phyloP scores from a whole-genome alignment of 2,329 filamentous ascomycete genomes.

The Monascus ruber region DNA sequence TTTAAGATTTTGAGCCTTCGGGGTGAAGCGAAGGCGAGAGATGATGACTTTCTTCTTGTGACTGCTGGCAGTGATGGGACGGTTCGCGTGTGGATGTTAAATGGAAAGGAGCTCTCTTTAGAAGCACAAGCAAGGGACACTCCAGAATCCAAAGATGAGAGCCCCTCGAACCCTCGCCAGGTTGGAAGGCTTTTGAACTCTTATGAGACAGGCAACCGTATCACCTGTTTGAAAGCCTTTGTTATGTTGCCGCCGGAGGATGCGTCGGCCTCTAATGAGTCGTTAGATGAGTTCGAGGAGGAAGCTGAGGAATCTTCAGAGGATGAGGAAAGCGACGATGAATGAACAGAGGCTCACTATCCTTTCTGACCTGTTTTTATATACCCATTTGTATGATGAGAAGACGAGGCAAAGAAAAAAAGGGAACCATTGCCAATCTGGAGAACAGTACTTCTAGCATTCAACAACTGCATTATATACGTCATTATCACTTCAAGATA shows the following conservation, averaged over 20 bases:
- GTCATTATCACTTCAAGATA: no score
- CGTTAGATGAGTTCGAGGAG: conserved; percentile 40
- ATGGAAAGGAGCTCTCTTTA: conserved; percentile 16
- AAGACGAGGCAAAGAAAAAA: no score
- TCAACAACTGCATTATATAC: no score
- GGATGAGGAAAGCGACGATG: conserved; percentile 15
- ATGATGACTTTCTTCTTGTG: conserved; percentile 46
- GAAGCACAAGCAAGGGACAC: conserved; percentile 7
- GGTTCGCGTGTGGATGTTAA: conserved; percentile 64
- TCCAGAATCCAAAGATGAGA: conserved; percentile 9
- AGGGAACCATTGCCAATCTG: no score
- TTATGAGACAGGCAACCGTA: conserved; percentile 76
- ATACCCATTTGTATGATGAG: conserved; percentile 10
- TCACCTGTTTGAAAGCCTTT: conserved; percentile 81
- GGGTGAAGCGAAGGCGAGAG: conserved; percentile 20
- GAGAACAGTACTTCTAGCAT: no score
- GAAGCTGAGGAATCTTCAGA: conserved; percentile 15
- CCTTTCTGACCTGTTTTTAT: conserved; percentile 3
- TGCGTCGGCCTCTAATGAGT: conserved; percentile 48
- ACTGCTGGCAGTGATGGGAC: conserved; percentile 77
- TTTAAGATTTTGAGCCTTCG: conserved; percentile 54
- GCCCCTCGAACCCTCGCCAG: conserved; percentile 21
- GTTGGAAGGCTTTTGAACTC: conserved; percentile 60
- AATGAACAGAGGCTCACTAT: conserved; percentile 5
- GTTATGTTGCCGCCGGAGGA: conserved; percentile 57